A percentile compares a stretch with the other conserved stretches of the same genome.
phyloP scores from a whole-genome alignment of 495 filamentous ascomycete genomes.

The Cairneyella variabilis region DNA sequence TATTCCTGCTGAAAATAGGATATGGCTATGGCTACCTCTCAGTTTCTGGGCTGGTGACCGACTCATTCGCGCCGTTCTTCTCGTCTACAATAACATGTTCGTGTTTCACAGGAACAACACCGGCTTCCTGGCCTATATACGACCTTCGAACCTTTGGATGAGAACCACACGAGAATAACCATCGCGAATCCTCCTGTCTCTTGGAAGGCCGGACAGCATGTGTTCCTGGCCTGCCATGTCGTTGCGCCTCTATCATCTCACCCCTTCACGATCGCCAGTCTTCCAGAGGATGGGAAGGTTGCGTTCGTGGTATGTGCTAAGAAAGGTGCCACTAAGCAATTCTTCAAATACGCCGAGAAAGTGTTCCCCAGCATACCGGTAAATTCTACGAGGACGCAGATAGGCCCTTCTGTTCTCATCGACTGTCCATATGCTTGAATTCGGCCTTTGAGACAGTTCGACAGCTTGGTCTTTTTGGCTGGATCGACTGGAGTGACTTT shows the following conservation, averaged over 20 bases:
- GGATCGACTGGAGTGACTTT: slow-evolving; percentile 56
- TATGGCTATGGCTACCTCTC: slow-evolving; percentile 71
- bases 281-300: slow-evolving; percentile 51
- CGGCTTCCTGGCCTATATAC: slow-evolving; percentile 24
- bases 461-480: slow-evolving; percentile 54
- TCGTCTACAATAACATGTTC: slow-evolving; percentile 64
- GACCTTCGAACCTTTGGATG: slow-evolving; percentile 31
- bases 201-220: slow-evolving; percentile 76
- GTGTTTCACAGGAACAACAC: slow-evolving; percentile 29
- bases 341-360: slow-evolving; percentile 33
- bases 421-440: slow-evolving; percentile 53
- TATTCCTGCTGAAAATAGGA: slow-evolving; percentile 50
- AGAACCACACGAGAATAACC: slow-evolving; percentile 64
- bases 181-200: slow-evolving; percentile 63
- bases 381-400: not conserved
- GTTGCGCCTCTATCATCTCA: slow-evolving; percentile 69
- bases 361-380: slow-evolving; percentile 3
- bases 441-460: slow-evolving; percentile 52
- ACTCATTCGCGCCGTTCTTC: slow-evolving; percentile 41
- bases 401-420: slow-evolving; percentile 40
- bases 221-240: slow-evolving; percentile 69
- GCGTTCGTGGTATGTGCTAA: slow-evolving; percentile 70
- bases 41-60: slow-evolving; percentile 71
- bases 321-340: slow-evolving; percentile 62
- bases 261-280: slow-evolving; percentile 72